Evolutionary conservation across 2,329 filamentous ascomycete genomes (phyloP).

Genomic region (Talaromyces rugulosus): DNA sequence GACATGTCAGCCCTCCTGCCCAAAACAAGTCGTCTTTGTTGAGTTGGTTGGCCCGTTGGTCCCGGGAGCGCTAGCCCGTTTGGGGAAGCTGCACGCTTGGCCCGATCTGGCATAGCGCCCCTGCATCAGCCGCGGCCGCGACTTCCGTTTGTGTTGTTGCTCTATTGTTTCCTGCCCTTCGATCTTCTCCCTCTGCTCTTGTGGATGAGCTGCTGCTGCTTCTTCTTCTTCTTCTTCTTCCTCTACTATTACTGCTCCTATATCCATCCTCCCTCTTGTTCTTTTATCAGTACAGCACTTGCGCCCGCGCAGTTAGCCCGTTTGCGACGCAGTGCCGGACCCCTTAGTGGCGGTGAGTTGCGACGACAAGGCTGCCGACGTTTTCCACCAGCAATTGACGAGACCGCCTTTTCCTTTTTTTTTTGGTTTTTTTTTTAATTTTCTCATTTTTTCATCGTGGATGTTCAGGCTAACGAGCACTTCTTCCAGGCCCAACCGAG

Average conservation of each 20-base stretch:
- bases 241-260: conserved; percentile 2
- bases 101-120: conserved; percentile 24
- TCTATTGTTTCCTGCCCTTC: not conserved
- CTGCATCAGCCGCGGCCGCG: conserved; percentile 14
- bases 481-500: not conserved
- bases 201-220: not conserved
- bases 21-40: not conserved
- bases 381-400: not conserved
- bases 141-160: not conserved
- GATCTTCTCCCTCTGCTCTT: not conserved
- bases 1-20: not conserved
- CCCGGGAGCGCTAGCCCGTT: conserved; percentile 29
- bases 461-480: not conserved
- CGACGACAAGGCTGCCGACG: conserved; percentile 1
- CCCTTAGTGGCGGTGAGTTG: conserved; percentile 33
- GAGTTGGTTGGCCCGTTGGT: not conserved
- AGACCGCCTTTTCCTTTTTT: not conserved
- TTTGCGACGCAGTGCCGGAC: conserved; percentile 30
- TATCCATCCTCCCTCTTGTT: not conserved
- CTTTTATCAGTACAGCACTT: conserved; percentile 13
- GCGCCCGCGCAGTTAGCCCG: conserved; percentile 30
- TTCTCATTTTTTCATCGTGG: not conserved
- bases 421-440: not conserved
- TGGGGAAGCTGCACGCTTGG: conserved; percentile 20
- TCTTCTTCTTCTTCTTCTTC: not conserved